A percentile compares a stretch with the other conserved stretches of the same genome.
Evolutionary conservation across 2,329 filamentous ascomycete genomes (phyloP).

Genomic region (Emmonsiellopsis sp.): DNA sequence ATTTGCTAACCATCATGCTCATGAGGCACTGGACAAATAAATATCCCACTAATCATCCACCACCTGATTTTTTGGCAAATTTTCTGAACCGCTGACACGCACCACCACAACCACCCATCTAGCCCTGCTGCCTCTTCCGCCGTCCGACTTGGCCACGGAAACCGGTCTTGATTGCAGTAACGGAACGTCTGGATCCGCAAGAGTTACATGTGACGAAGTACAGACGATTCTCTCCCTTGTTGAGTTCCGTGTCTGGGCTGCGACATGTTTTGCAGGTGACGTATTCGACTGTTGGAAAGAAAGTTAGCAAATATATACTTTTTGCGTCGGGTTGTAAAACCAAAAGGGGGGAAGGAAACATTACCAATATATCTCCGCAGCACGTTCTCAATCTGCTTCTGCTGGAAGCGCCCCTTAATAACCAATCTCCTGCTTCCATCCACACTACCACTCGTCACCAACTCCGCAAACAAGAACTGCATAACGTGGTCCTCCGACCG

Average conservation of each 20-base stretch:
- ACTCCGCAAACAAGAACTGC: slow-evolving; percentile 91
- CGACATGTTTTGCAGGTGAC: slow-evolving; percentile 99
- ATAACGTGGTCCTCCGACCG: slow-evolving; percentile 95
- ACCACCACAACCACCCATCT: slow-evolving; percentile 30
- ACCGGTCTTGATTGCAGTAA: slow-evolving; percentile 98
- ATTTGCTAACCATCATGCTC: no score
- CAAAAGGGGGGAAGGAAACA: no score
- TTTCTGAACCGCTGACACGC: slow-evolving; percentile 1
- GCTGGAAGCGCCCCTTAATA: slow-evolving; percentile 99
- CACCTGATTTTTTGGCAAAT: not conserved
- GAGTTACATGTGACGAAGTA: slow-evolving; percentile 98
- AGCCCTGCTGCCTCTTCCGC: slow-evolving; percentile 88
- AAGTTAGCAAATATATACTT: not conserved
- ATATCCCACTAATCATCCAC: not conserved
- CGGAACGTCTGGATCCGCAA: slow-evolving; percentile 72
- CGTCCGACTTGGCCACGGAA: slow-evolving; percentile 99
- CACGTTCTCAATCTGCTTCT: slow-evolving; percentile 98
- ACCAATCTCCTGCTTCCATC: slow-evolving; percentile 88
- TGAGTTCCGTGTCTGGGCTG: slow-evolving; percentile 87
- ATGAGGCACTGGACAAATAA: no score
- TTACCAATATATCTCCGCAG: slow-evolving; percentile 88
- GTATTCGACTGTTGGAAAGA: slow-evolving; percentile 62
- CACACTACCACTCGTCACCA: slow-evolving; percentile 93
- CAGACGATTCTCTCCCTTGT: slow-evolving; percentile 97
- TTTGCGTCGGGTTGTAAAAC: no score